Conservation (phyloP, 352 stramenopile genomes). For the Phytophthora boehmeriae region DNA sequence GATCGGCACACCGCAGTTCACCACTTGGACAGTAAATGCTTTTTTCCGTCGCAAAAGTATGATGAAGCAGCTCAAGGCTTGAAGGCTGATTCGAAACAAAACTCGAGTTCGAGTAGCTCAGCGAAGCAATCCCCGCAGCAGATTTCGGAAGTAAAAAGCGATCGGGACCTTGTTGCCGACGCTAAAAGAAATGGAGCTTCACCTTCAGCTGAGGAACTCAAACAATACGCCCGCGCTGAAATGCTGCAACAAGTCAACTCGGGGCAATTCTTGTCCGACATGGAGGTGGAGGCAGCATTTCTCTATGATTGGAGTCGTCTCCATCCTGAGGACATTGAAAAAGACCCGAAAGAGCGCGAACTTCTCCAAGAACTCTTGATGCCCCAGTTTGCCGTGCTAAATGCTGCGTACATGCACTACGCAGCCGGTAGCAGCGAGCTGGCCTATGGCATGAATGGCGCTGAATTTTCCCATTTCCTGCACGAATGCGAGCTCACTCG, state of each 20-base stretch:
- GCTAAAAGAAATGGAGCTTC: constrained; percentile 24
- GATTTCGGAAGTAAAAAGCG: constrained; percentile 13
- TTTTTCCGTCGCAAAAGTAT: constrained; percentile 55
- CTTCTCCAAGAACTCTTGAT: constrained; percentile 69
- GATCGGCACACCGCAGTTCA: constrained; percentile 75
- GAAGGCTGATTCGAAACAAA: constrained; percentile 19
- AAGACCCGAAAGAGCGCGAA: constrained; percentile 28
- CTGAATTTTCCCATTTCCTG: constrained; percentile 76
- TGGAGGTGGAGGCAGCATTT: constrained; percentile 83
- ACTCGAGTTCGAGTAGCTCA: not conserved
- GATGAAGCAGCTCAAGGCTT: constrained; percentile 10
- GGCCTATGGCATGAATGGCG: constrained; percentile 67
- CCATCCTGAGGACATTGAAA: constrained; percentile 51
- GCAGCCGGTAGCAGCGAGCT: constrained; percentile 65
- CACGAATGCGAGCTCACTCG: constrained; percentile 64
- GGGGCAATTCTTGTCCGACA: constrained; percentile 78
- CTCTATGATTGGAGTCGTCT: constrained; percentile 78
- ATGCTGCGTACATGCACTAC: constrained; percentile 81
- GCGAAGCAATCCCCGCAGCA: constrained; percentile 15
- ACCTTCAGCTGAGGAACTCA: constrained; percentile 52
- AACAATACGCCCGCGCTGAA: constrained; percentile 68
- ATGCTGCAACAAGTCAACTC: constrained; percentile 80
- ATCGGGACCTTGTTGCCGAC: constrained; percentile 21
- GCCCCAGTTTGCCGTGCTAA: constrained; percentile 55
- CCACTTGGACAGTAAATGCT: constrained; percentile 59